Evolutionary conservation across 2,329 filamentous ascomycete genomes (phyloP), one percentile per base, ranked within the genome.

Genomic region (Ceratocystis harringtonii): DNA sequence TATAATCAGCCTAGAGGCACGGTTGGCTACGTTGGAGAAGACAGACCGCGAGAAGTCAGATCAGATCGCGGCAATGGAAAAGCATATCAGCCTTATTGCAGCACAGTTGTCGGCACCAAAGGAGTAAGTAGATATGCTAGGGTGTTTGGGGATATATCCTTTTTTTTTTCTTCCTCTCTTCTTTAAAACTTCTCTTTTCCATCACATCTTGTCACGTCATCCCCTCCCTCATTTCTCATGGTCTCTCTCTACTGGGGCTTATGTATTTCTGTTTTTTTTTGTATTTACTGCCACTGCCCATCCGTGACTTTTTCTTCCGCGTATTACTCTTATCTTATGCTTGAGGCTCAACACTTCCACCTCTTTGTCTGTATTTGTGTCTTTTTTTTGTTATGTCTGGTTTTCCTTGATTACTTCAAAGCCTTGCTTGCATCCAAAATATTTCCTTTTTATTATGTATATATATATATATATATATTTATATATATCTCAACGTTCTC

Each of bases 1-100:
- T 70, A 82, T 92, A 43, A 84, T 89, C 66, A 80, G 79, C 19
- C 77, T 92, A 62, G 88, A 92, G 71, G 81, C 84, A 12, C 77
- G 77, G 69, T 72, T 82, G n/a, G 78, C 78, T 65, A 73, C 75
- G 12, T 74, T 81, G 71, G 78, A 79, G 68, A 72, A 73, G 25
- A 69, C 71, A 61, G 77, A 77, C 66, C 72, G 72, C 41, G 71
- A 70, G 28, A 74, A 74, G 64, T 75, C 77, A 58, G 72, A 73
- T 1, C 74, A 74, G 66, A 74, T 77, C 12, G 64, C 70, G 1
- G 70, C 72, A 17, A 72, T 78, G 52, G 73, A 72, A 28, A 73
- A 70, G 64, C 73, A 76, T 61, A 70, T 79, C 36, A 72, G 71
- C 6, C 68, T 69, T 44, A 68, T 77, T 28, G 71, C 72, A 58